Percentiles rank a stretch among this genome's conserved stretches.
phyloP scores from a whole-genome alignment of 305 asterid genomes.

The Fraxinus xanthoxyloides region DNA sequence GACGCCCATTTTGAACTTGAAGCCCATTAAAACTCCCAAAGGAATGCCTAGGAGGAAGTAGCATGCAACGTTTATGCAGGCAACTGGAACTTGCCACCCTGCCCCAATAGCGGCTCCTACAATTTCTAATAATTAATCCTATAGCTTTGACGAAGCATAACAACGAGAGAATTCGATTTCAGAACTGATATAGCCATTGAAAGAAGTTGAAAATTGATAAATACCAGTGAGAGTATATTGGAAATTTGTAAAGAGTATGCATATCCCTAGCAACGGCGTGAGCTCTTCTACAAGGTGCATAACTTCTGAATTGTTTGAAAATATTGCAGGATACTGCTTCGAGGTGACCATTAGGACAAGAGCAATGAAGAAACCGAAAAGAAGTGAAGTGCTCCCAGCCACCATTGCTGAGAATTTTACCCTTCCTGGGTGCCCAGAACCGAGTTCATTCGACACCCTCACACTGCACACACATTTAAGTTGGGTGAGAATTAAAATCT shows the following conservation, averaged over 20 bases:
- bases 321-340: constrained; percentile 41
- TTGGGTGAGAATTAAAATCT: not conserved
- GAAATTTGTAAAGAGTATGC: constrained; percentile 41
- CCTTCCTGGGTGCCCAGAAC: constrained; percentile 44
- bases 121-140: not conserved
- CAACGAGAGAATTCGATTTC: not conserved
- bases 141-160: not conserved
- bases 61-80: not conserved
- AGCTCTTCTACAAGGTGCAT: constrained; percentile 38
- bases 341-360: constrained; percentile 24
- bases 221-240: constrained; percentile 62
- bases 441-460: constrained; percentile 61
- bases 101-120: not conserved
- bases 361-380: constrained; percentile 37
- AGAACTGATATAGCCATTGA: not conserved
- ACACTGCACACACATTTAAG: constrained; percentile 34
- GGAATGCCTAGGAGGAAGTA: not conserved
- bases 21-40: not conserved
- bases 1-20: not conserved
- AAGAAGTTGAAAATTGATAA: not conserved
- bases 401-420: constrained; percentile 49
- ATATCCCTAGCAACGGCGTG: constrained; percentile 47
- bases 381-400: constrained; percentile 38
- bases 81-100: not conserved
- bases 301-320: constrained; percentile 38